Conservation (phyloP, 1,284 basidiomycete genomes). For the Cutaneotrichosporon sp. region DNA sequence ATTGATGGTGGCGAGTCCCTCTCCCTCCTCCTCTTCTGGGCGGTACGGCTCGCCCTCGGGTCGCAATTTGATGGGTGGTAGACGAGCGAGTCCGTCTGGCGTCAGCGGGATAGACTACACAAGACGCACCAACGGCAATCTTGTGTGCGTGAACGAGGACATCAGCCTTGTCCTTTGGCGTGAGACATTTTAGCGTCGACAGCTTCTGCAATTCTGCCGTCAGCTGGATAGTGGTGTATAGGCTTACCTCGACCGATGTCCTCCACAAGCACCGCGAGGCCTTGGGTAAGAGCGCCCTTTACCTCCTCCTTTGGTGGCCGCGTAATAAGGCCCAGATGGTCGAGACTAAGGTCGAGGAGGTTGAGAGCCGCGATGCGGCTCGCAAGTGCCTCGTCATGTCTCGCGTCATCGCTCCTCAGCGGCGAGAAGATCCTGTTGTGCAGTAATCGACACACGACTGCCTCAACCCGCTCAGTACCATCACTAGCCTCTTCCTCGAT, state of each 20-base stretch:
- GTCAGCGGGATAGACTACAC: conserved; percentile 9
- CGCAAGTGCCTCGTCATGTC: conserved; percentile 80
- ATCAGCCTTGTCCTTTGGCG: conserved; percentile 72
- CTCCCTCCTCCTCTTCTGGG: neutral
- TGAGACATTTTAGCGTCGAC: conserved; percentile 55
- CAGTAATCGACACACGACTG: conserved; percentile 62
- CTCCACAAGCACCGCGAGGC: conserved; percentile 62
- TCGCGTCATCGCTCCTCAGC: conserved; percentile 66
- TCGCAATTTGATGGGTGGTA: conserved; percentile 45
- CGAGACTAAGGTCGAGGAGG: conserved; percentile 75
- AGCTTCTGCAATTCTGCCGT: conserved; percentile 64
- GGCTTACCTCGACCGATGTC: conserved; percentile 69
- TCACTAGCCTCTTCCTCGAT: conserved; percentile 42
- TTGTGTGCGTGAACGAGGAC: conserved; percentile 78
- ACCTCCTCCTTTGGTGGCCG: conserved; percentile 51
- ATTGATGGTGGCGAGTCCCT: conserved; percentile 4
- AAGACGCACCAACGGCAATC: conserved; percentile 55
- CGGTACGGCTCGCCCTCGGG: conserved; percentile 47
- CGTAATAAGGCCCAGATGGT: conserved; percentile 75
- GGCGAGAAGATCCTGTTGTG: conserved; percentile 68
- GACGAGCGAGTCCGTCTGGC: conserved; percentile 31
- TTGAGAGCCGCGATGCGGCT: conserved; percentile 85
- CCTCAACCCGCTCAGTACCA: conserved; percentile 67
- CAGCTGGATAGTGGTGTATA: neutral
- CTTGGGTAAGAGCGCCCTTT: conserved; percentile 51